Conservation (phyloP, 2,329 filamentous ascomycete species). For the Lizonia empirigonia region DNA sequence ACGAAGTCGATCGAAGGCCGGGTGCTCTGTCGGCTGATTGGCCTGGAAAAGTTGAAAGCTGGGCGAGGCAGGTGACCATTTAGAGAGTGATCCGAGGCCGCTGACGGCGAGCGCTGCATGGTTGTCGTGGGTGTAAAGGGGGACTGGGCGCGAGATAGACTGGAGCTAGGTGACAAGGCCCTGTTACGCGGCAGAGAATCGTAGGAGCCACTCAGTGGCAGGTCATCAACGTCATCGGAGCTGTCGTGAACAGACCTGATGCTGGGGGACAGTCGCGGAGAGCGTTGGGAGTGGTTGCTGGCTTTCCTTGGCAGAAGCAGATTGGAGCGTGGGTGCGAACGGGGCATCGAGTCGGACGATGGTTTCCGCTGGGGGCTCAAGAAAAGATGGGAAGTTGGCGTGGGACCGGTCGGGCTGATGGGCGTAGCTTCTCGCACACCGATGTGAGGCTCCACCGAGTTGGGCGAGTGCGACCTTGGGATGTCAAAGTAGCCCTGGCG, state of each 20-base stretch:
- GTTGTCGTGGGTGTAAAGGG: conserved; percentile 66
- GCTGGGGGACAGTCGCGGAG: conserved; percentile 50
- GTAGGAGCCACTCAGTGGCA: conserved; percentile 61
- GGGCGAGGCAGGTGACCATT: conserved; percentile 68
- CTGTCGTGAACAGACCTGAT: conserved; percentile 57
- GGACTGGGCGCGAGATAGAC: conserved; percentile 64
- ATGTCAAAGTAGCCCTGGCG: conserved; percentile 53
- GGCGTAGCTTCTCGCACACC: conserved; percentile 53
- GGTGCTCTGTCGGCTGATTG: conserved; percentile 72
- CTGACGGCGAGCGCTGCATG: conserved; percentile 77
- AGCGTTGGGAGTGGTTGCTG: conserved; percentile 38
- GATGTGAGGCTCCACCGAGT: conserved; percentile 50
- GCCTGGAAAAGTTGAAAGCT: conserved; percentile 92
- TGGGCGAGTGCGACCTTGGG: conserved; percentile 53
- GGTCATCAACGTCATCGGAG: conserved; percentile 73
- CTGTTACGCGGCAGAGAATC: conserved; percentile 69
- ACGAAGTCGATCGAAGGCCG: conserved; percentile 56
- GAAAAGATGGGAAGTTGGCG: conserved; percentile 41
- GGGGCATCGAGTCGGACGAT: conserved; percentile 46
- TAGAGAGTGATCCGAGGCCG: conserved; percentile 79
- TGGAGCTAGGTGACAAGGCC: conserved; percentile 77
- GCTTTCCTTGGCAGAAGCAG: conserved; percentile 52
- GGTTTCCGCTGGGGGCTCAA: conserved; percentile 46
- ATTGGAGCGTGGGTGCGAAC: conserved; percentile 33
- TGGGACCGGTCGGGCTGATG: conserved; percentile 43